phyloP scores from a whole-genome alignment of 306 rosid genomes.

The Boehmeria nivea region DNA sequence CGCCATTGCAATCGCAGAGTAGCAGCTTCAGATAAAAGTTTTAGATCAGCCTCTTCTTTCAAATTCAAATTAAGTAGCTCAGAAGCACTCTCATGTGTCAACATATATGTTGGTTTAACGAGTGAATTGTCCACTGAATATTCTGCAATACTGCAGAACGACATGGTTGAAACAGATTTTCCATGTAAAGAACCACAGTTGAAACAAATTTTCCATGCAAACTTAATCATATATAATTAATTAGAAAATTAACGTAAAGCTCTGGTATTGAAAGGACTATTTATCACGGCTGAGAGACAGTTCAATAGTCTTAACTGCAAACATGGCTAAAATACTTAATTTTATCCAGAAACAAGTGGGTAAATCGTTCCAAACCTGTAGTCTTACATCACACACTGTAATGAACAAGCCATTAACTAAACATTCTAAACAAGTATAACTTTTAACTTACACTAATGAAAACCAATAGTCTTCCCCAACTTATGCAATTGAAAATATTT shows the following conservation, averaged over 20 bases:
- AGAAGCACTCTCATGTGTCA: slow-evolving; percentile 93
- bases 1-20: slow-evolving; percentile 77
- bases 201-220: slow-evolving; percentile 2
- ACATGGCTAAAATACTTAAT: too few species aligned
- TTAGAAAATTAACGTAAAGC: slow-evolving; percentile 4
- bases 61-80: slow-evolving; percentile 85
- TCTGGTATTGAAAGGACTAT: background rate
- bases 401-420: too few species aligned
- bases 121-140: slow-evolving; percentile 74
- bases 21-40: slow-evolving; percentile 88
- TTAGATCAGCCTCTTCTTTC: slow-evolving; percentile 80
- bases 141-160: slow-evolving; percentile 77
- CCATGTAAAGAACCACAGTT: background rate
- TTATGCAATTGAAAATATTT: background rate
- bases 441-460: background rate
- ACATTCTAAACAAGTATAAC: too few species aligned
- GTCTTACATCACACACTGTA: too few species aligned
- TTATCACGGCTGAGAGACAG: background rate
- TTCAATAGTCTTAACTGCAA: background rate
- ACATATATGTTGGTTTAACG: slow-evolving; percentile 93
- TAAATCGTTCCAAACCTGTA: too few species aligned
- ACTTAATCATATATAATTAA: background rate
- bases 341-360: too few species aligned
- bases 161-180: slow-evolving; percentile 7
- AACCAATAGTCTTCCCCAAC: background rate